Base-by-base conservation (phyloP, 2,329 filamentous ascomycete genomes). In the Colletotrichum shisoi region DNA sequence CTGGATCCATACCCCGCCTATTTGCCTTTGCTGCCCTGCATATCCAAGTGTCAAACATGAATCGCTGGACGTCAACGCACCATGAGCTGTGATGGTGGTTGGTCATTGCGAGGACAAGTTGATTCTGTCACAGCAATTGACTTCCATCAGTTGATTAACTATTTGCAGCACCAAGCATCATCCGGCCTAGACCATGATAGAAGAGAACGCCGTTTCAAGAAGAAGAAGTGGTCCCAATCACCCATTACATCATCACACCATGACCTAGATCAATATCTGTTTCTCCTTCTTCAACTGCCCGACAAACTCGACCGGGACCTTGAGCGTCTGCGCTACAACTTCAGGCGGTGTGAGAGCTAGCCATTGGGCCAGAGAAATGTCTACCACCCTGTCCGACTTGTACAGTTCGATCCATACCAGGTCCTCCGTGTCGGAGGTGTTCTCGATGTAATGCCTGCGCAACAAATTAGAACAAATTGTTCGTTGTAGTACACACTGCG, bases 321-420 rank as follows among this genome's bases (percentile, higher is more conserved):
- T 88, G 15, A 89, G 78, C 2, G 83, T 82, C 74, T 85, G 82
- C 0, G 86, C 84, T 17, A 89, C 87, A 57, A 90, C 82, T 54
- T 87, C 84, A 0, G 84, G 79, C 0, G 89, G 89, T 0, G 89
- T 91, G 57, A 91, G 77, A 1, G 88, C 89, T 45, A 92, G 79
- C 89, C 89, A 92, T 74, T 91, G 89, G 0, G 85, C 87, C 49
- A 91, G 75, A 0, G 85, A 83, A 69, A 91, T 88, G 72, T 91
- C 89, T 0, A 84, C 86, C 1, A 91, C 87, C 2, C 84, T 82
- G 69, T 91, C 87, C 48, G 84, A 85, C 78, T 89, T 90, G 80
- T 89, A 91, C 19, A 91, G 84, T 74, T 91, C 89, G 37, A 91
- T 84, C 85, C 86, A 91, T 4, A 88, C 81, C 3, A 91, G 79